These are phyloP conservation scores for Pilasporangium apinafurcum DNA, from an alignment of 352 stramenopile genomes.

Conservation along the genomic window DNA sequence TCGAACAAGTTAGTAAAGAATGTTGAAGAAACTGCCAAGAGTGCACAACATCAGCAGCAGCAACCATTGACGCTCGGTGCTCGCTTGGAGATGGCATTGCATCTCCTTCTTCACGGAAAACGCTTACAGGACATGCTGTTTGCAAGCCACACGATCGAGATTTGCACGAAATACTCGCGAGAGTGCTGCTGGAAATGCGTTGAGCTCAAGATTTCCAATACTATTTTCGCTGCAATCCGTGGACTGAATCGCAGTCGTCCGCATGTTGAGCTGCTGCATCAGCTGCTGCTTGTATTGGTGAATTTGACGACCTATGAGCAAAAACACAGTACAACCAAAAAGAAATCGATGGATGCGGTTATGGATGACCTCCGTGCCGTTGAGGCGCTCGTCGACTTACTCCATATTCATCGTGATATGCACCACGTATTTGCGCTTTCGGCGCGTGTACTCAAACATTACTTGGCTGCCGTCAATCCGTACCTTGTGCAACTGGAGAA, in stretches of 20 bases:
- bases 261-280: constrained; percentile 92
- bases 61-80: constrained; percentile 49
- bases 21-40: constrained; percentile 6
- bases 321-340: constrained; percentile 17
- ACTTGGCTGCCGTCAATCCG: constrained; percentile 28
- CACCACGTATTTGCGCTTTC: constrained; percentile 72
- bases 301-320: constrained; percentile 83
- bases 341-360: constrained; percentile 33
- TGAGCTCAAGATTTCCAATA: constrained; percentile 75
- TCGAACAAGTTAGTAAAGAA: constrained; percentile 9
- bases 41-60: too few species aligned
- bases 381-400: constrained; percentile 89
- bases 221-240: constrained; percentile 89
- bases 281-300: constrained; percentile 71
- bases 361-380: constrained; percentile 58
- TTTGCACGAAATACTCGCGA: constrained; percentile 87
- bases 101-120: constrained; percentile 69
- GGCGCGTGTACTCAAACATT: constrained; percentile 51
- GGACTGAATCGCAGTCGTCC: constrained; percentile 93
- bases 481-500: constrained; percentile 5
- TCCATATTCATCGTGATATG: constrained; percentile 94
- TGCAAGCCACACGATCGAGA: constrained; percentile 89
- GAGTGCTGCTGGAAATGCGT: constrained; percentile 89
- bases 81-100: constrained; percentile 62
- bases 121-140: constrained; percentile 91